phyloP scores from a whole-genome alignment of 129 eudicot species.

The Saussurea involucrata region DNA sequence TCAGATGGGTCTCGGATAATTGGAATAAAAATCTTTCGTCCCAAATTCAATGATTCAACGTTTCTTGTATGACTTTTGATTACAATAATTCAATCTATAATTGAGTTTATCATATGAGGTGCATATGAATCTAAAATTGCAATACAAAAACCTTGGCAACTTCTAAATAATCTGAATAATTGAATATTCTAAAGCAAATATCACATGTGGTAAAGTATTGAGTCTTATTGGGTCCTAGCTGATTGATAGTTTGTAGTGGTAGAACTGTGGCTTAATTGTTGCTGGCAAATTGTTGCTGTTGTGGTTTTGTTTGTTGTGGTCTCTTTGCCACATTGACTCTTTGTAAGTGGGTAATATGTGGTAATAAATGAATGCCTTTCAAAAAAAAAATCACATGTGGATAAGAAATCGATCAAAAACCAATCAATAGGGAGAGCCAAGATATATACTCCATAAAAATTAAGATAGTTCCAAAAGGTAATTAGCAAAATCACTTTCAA shows the following conservation, averaged over 20 bases:
- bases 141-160: neutral
- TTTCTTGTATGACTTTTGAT: neutral
- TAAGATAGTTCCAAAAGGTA: neutral
- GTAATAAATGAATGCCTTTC: no score
- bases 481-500: neutral
- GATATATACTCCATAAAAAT: neutral
- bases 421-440: neutral
- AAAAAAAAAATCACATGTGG: neutral
- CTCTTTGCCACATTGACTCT: no score
- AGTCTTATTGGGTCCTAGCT: no score
- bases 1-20: neutral
- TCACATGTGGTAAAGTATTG: no score
- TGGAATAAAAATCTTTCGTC: neutral
- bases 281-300: no score
- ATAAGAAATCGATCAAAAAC: neutral
- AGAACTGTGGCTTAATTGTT: no score
- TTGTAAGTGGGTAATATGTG: no score
- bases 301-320: no score
- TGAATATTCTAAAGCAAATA: neutral
- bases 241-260: no score
- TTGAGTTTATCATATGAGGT: no score
- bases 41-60: neutral
- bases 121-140: no score
- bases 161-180: neutral
- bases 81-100: neutral